Conservation (phyloP, 495 filamentous ascomycete genomes). For the Pseudevernia furfuracea region DNA sequence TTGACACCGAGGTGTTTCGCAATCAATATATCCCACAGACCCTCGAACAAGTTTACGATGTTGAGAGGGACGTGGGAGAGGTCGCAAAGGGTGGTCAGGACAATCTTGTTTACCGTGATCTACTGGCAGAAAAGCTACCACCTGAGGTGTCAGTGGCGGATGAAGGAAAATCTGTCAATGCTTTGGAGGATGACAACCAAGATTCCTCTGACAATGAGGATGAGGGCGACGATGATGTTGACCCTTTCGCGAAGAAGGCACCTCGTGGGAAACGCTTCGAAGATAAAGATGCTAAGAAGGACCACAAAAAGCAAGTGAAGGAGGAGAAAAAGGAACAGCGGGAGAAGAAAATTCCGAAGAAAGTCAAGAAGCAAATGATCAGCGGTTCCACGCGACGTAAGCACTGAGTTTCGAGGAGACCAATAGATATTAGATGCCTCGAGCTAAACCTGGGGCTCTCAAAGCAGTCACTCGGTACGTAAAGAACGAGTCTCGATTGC, state of each 20-base stretch:
- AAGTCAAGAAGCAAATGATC: slow-evolving; percentile 78
- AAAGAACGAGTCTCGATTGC: background rate
- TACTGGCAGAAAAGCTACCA: slow-evolving; percentile 64
- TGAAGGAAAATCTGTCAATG: slow-evolving; percentile 20
- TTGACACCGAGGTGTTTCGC: slow-evolving; percentile 85
- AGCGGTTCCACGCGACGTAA: slow-evolving; percentile 39
- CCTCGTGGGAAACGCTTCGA: slow-evolving; percentile 85
- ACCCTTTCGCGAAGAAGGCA: slow-evolving; percentile 53
- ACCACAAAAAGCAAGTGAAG: slow-evolving; percentile 84
- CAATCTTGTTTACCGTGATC: slow-evolving; percentile 69
- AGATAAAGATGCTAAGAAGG: slow-evolving; percentile 83
- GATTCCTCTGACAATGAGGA: slow-evolving; percentile 12
- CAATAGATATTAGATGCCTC: background rate
- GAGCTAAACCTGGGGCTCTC: background rate
- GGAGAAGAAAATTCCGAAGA: slow-evolving; percentile 92
- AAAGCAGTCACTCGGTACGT: slow-evolving; percentile 1
- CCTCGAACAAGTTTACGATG: slow-evolving; percentile 88
- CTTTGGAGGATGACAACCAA: slow-evolving; percentile 38
- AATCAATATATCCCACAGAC: slow-evolving; percentile 94
- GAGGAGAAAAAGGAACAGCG: slow-evolving; percentile 88
- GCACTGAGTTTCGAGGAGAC: slow-evolving; percentile 27
- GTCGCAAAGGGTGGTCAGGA: slow-evolving; percentile 62
- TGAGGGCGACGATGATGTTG: slow-evolving; percentile 36
- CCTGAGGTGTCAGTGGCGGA: slow-evolving; percentile 38
- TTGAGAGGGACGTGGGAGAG: slow-evolving; percentile 79